Conservation (phyloP, 176 grass and related monocot genomes). For the Triticum turgidum region DNA sequence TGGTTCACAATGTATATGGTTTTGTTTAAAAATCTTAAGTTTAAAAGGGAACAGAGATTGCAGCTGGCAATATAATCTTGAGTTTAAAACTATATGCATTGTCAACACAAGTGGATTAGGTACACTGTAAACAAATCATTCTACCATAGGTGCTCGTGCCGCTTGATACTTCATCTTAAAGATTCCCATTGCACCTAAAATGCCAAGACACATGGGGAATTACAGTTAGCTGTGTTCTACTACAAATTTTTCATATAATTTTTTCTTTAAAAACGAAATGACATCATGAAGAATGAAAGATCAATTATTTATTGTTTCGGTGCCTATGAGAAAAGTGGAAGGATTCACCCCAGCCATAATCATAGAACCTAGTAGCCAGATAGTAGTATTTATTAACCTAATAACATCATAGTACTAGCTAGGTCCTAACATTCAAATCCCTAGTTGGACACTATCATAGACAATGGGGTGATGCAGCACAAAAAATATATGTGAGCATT, state of each 20-base stretch:
- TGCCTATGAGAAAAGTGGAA: too few species aligned
- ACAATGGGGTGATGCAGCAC: not conserved
- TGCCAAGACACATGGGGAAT: not conserved
- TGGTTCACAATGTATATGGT: too few species aligned
- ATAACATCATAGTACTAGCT: conserved; percentile 9
- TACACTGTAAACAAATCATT: too few species aligned
- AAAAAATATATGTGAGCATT: not conserved
- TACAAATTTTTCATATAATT: not conserved
- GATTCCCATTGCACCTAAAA: conserved; percentile 89
- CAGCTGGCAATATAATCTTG: too few species aligned
- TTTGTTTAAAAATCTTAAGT: too few species aligned
- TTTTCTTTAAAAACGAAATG: not conserved
- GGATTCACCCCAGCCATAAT: too few species aligned
- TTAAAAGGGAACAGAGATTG: too few species aligned
- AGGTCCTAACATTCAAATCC: conserved; percentile 3
- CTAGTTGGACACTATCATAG: not conserved
- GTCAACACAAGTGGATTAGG: too few species aligned
- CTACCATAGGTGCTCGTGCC: conserved; percentile 52
- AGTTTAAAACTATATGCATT: too few species aligned
- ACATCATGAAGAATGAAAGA: too few species aligned
- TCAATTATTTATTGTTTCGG: too few species aligned
- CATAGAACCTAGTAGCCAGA: conserved; percentile 49
- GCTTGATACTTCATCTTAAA: conserved; percentile 87
- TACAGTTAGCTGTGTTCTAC: not conserved
- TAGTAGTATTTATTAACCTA: conserved; percentile 98